phyloP scores from a whole-genome alignment of 1,284 basidiomycete species.

The Ganoderma lingzhi region DNA sequence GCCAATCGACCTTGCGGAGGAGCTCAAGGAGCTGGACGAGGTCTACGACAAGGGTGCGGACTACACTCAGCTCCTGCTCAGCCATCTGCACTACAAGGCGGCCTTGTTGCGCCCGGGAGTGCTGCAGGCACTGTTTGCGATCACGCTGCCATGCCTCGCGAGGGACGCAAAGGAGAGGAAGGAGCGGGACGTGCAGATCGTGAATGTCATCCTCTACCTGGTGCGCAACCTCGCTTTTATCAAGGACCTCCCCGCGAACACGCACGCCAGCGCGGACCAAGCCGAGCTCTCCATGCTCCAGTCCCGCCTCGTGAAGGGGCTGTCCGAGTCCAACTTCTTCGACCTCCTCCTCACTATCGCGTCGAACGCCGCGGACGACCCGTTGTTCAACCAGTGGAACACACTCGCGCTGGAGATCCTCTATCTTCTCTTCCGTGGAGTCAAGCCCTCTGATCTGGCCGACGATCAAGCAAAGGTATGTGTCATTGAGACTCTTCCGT shows the following conservation, averaged over 20 bases:
- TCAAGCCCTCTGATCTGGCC: slow-evolving; percentile 69
- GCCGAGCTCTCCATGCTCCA: slow-evolving; percentile 82
- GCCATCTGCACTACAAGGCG: slow-evolving; percentile 90
- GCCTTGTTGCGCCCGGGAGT: slow-evolving; percentile 73
- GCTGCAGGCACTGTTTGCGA: slow-evolving; percentile 72
- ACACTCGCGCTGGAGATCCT: slow-evolving; percentile 90
- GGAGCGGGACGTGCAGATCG: slow-evolving; percentile 84
- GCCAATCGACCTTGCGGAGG: slow-evolving; percentile 94
- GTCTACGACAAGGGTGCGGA: slow-evolving; percentile 80
- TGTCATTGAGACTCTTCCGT: slow-evolving; percentile 23
- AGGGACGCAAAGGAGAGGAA: slow-evolving; percentile 70
- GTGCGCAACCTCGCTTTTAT: slow-evolving; percentile 92
- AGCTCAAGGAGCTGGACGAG: slow-evolving; percentile 90
- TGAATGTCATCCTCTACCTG: slow-evolving; percentile 89
- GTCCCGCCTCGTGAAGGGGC: slow-evolving; percentile 74
- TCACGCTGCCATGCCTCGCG: slow-evolving; percentile 75
- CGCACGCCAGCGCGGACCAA: slow-evolving; percentile 74
- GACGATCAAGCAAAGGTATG: slow-evolving; percentile 76
- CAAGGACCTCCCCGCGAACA: slow-evolving; percentile 79
- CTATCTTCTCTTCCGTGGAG: slow-evolving; percentile 85
- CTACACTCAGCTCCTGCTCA: slow-evolving; percentile 83
- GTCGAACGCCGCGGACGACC: slow-evolving; percentile 70
- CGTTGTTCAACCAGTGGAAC: slow-evolving; percentile 85
- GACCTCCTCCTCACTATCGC: slow-evolving; percentile 87
- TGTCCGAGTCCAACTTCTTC: slow-evolving; percentile 79